Evolutionary conservation across 1,139 yeast species (phyloP), one percentile per base, ranked within the genome.

Genomic region (Diutina sp.): DNA sequence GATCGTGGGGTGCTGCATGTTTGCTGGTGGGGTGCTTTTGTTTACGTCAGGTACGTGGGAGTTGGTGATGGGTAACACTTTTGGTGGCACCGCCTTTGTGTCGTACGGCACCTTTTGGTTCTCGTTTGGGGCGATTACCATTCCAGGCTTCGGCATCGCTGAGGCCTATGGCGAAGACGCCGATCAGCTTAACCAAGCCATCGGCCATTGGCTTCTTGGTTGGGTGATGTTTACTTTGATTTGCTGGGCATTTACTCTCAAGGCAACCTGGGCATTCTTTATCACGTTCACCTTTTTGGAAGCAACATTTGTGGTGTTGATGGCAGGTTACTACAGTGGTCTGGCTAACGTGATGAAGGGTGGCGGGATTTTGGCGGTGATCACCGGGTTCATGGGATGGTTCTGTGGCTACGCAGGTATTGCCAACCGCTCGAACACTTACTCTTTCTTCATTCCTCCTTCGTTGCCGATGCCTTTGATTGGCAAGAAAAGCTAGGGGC

Each of bases 221-320:
- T 78, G 82, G 82, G 72, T 71, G 6, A 65, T 78, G 5, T 78
- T 77, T 60, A 70, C 79, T 7, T 69, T 72, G 59, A 64, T 76
- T 66, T 62, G 76, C 56, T 65, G 73, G 59, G 62, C 72, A 41
- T 66, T 71, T 50, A 75, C 80, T 2, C 63, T 74, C 60, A 78
- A 77, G 60, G 71, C 81, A 3, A 78, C 82, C 1, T 65, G 71
- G 45, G 74, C 76, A 30, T 67, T 78, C 56, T 67, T 71, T 57
- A 63, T 64, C 7, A 67, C 76, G 57, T 75, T 77, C 61, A 62
- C 68, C 56, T 64, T 65, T 55, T 68, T 77, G 57, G 70, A 69
- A 61, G 57, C 75, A 59, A 76, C 77, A 52, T 73, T 76, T 64
- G 62, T 76, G 51, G 65, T 76, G 48, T 69, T 74, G 61, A 75